A percentile compares a stretch with the other conserved stretches of the same genome.
Conservation (phyloP, 345 rosid species). For the Raphanus sativus region DNA sequence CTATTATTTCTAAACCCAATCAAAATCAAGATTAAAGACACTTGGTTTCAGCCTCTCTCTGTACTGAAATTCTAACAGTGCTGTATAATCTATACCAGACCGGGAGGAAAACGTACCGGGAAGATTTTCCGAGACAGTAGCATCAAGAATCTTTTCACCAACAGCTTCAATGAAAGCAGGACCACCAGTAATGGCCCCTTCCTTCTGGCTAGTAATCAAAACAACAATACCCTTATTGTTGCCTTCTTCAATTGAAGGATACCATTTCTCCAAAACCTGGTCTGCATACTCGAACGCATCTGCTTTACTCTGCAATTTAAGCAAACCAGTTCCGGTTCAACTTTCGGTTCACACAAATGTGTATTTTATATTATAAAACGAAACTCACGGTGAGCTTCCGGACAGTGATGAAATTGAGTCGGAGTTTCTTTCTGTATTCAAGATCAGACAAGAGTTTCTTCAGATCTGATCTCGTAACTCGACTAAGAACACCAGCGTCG, state of each 20-base stretch:
- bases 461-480: slow-evolving; percentile 78
- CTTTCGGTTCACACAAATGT: not conserved
- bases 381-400: slow-evolving; percentile 88
- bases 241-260: slow-evolving; percentile 86
- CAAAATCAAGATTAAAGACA: not conserved
- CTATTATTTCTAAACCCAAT: not conserved
- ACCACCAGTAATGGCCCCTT: slow-evolving; percentile 97
- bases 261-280: slow-evolving; percentile 92
- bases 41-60: not conserved
- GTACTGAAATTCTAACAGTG: not conserved
- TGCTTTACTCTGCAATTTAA: slow-evolving; percentile 79
- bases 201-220: slow-evolving; percentile 89
- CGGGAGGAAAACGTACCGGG: slow-evolving; percentile 53
- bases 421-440: slow-evolving; percentile 81
- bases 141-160: slow-evolving; percentile 82
- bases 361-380: not conserved
- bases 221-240: slow-evolving; percentile 89
- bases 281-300: slow-evolving; percentile 99
- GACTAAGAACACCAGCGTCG: slow-evolving; percentile 95
- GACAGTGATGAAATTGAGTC: slow-evolving; percentile 76
- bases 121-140: slow-evolving; percentile 89
- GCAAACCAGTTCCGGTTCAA: slow-evolving; percentile 20
- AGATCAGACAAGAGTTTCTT: slow-evolving; percentile 82
- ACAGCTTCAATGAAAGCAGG: slow-evolving; percentile 87
- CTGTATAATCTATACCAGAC: not conserved